phyloP scores from a whole-genome alignment of 225 moss, liverwort and hornwort genomes.

The Takakia lepidozioides region DNA sequence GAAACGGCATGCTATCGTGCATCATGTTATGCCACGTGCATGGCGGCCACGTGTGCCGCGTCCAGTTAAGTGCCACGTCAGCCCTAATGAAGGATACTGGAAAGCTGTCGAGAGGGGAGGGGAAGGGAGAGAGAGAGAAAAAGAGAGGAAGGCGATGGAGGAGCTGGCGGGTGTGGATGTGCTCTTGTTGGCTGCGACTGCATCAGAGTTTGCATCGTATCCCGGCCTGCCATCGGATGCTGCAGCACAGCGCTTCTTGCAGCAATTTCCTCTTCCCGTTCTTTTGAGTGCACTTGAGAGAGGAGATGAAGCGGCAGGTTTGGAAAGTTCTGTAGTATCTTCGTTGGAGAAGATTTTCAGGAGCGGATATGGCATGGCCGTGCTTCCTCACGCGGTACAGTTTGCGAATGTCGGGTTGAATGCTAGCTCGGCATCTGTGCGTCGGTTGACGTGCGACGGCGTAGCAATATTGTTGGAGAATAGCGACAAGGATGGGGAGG shows the following conservation, averaged over 20 bases:
- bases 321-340: slow-evolving; percentile 52
- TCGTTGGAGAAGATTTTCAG: slow-evolving; percentile 69
- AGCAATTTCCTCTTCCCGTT: slow-evolving; percentile 52
- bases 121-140: no score
- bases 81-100: no score
- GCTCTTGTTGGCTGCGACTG: slow-evolving; percentile 53
- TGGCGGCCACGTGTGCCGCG: no score
- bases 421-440: slow-evolving; percentile 62
- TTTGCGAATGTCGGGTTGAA: slow-evolving; percentile 60
- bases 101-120: no score
- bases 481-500: slow-evolving; percentile 27
- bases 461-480: slow-evolving; percentile 41
- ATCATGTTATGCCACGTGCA: no score
- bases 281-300: slow-evolving; percentile 43
- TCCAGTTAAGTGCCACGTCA: no score
- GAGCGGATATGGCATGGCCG: slow-evolving; percentile 31
- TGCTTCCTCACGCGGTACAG: slow-evolving; percentile 58
- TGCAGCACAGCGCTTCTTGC: slow-evolving; percentile 39
- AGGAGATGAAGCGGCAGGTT: slow-evolving; percentile 54
- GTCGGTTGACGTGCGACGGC: slow-evolving; percentile 59
- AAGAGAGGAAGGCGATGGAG: slow-evolving; percentile 40
- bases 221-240: slow-evolving; percentile 54
- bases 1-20: no score
- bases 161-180: slow-evolving; percentile 51
- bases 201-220: slow-evolving; percentile 50